Conservation (phyloP, 176 grass and related monocot species). For the Bromus sterilis region DNA sequence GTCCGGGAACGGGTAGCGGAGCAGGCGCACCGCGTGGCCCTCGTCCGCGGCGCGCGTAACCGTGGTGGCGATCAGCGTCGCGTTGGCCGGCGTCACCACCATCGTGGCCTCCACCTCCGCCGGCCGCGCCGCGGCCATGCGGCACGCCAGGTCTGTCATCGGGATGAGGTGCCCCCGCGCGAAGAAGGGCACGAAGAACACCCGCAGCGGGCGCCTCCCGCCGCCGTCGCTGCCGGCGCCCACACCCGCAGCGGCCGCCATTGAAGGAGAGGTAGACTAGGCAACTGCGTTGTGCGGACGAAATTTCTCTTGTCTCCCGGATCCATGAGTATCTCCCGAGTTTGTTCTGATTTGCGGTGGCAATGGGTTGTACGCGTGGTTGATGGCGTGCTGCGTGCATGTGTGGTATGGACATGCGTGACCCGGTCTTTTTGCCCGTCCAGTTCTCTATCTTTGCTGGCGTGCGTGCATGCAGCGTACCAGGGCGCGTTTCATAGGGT, state of each 20-base stretch:
- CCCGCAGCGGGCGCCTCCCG: conserved; percentile 13
- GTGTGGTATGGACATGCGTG: no score
- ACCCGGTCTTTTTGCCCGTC: no score
- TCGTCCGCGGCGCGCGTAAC: conserved; percentile 2
- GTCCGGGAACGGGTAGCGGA: conserved; percentile 53
- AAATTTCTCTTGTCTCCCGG: not conserved
- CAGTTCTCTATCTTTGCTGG: no score
- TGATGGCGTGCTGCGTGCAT: no score
- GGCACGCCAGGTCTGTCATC: conserved; percentile 55
- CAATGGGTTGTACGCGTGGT: no score
- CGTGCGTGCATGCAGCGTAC: no score
- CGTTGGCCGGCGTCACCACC: conserved; percentile 57
- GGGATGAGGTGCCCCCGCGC: conserved; percentile 68
- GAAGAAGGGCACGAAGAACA: conserved; percentile 80
- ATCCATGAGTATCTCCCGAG: not conserved
- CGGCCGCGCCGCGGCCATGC: conserved; percentile 23
- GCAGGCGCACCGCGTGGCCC: conserved; percentile 20
- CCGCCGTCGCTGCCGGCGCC: not conserved
- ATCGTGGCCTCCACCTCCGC: conserved; percentile 31
- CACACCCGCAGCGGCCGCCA: not conserved
- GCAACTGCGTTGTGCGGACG: not conserved
- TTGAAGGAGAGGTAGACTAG: not conserved
- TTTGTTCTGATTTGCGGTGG: no score
- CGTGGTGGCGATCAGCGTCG: conserved; percentile 26
- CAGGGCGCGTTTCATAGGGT: no score